These are phyloP conservation scores for Candida qinlingensis DNA, from an alignment of 805 yeast species.

Conservation along the genomic window DNA sequence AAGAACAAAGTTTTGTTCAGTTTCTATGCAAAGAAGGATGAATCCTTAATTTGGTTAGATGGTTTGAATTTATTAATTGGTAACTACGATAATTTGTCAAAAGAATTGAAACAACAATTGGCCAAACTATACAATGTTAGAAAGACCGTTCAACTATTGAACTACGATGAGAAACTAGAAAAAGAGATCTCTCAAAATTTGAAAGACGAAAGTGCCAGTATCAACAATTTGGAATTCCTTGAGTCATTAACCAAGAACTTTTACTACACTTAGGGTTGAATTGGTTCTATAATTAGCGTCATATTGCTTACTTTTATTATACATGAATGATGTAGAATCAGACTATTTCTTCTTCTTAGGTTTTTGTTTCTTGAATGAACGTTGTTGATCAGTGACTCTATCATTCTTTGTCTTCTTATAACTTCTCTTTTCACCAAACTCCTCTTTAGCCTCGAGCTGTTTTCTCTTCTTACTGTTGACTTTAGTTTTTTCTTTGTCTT, in stretches of 20 bases:
- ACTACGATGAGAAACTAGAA: constrained; percentile 17
- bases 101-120: constrained; percentile 40
- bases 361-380: constrained; percentile 25
- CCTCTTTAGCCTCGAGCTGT: constrained; percentile 59
- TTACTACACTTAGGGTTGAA: constrained; percentile 15
- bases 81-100: constrained; percentile 32
- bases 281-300: too few species aligned
- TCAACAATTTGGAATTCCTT: constrained; percentile 9
- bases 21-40: constrained; percentile 68
- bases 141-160: constrained; percentile 44
- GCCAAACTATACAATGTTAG: constrained; percentile 40
- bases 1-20: constrained; percentile 39
- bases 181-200: neutral
- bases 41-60: constrained; percentile 71
- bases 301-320: too few species aligned
- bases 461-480: constrained; percentile 59
- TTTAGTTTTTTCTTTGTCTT: constrained; percentile 29
- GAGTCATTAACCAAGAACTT: constrained; percentile 16
- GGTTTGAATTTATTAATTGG: constrained; percentile 55
- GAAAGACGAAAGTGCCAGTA: neutral
- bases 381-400: constrained; percentile 48
- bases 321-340: neutral
- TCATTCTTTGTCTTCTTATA: constrained; percentile 81
- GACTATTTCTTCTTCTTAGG: constrained; percentile 12
- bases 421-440: constrained; percentile 37